These are phyloP conservation scores for Pyrrhoderma lamaoense DNA, from an alignment of 1,284 basidiomycete genomes.

Conservation along the genomic window DNA sequence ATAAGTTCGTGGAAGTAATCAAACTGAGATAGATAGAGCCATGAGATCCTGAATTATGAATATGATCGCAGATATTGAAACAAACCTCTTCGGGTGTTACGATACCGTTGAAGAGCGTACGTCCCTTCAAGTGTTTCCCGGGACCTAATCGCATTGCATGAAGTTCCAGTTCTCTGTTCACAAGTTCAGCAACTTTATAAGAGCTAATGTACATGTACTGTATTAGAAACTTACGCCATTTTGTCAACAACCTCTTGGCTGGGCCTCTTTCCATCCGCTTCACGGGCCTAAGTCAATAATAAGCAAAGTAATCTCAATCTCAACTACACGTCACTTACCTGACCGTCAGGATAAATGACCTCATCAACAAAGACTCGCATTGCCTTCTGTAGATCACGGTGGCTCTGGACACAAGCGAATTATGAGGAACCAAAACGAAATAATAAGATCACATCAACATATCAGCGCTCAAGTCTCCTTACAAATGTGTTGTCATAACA, in stretches of 20 bases:
- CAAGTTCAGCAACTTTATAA: conserved; percentile 3
- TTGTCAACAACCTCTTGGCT: conserved; percentile 58
- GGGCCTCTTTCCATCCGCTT: conserved; percentile 70
- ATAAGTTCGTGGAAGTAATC: conserved; percentile 88
- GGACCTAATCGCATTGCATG: conserved; percentile 90
- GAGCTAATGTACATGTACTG: neutral
- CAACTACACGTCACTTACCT: conserved; percentile 26
- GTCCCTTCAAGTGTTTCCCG: conserved; percentile 78
- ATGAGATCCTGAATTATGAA: conserved; percentile 5
- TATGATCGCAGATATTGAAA: conserved; percentile 21
- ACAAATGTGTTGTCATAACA: too few relatives aligned
- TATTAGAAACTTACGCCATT: conserved; percentile 48
- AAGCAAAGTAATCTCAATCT: neutral
- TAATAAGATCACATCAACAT: neutral
- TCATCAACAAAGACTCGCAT: conserved; percentile 45
- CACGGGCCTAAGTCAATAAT: conserved; percentile 42
- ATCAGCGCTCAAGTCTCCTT: neutral
- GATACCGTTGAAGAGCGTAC: conserved; percentile 71
- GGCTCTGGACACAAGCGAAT: conserved; percentile 19
- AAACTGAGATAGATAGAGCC: conserved; percentile 32
- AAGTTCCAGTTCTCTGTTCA: conserved; percentile 53
- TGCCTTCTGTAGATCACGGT: conserved; percentile 41
- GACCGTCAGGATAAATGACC: conserved; percentile 43
- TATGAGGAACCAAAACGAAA: neutral
- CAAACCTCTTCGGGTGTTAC: conserved; percentile 81